Percentiles rank a stretch among this genome's conserved stretches.
These are phyloP conservation scores for Neonectria coccinea DNA, from an alignment of 2,329 filamentous ascomycete species.

Conservation along the genomic window DNA sequence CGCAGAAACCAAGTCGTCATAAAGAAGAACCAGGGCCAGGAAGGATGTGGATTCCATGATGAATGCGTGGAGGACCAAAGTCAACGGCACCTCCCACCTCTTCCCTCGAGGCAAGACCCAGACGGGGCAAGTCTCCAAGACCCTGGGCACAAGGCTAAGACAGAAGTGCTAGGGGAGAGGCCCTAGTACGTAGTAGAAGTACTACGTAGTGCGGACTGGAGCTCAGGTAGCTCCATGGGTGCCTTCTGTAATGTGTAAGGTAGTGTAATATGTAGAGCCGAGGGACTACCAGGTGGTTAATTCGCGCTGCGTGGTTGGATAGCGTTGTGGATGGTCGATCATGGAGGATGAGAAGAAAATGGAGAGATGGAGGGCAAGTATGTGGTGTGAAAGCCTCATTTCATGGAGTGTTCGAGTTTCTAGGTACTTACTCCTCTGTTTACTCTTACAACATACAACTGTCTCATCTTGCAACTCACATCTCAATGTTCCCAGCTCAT, in stretches of 20 bases:
- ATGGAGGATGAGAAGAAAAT: too few relatives aligned
- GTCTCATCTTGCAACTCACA: not conserved
- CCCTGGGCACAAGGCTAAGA: constrained; percentile 9
- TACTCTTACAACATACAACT: too few relatives aligned
- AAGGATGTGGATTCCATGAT: not conserved
- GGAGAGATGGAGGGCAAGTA: not conserved
- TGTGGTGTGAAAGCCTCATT: not conserved
- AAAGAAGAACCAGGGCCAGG: constrained; percentile 1
- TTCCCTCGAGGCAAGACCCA: constrained; percentile 3
- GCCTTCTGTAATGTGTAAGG: not conserved
- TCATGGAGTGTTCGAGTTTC: not conserved
- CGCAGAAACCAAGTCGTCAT: not conserved
- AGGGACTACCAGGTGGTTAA: not conserved
- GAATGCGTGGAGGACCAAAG: constrained; percentile 7
- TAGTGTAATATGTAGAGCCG: not conserved
- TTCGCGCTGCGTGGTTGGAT: not conserved
- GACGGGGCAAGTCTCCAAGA: constrained; percentile 3
- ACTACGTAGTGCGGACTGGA: not conserved
- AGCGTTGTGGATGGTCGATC: not conserved
- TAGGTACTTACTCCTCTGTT: not conserved
- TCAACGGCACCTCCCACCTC: not conserved
- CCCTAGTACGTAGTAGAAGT: not conserved
- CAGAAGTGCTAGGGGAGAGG: not conserved
- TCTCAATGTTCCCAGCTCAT: not conserved
- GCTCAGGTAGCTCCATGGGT: not conserved